Percentiles rank a stretch among this genome's conserved stretches.
phyloP scores from a whole-genome alignment of 805 yeast species.

The Yarrowia osloensis region DNA sequence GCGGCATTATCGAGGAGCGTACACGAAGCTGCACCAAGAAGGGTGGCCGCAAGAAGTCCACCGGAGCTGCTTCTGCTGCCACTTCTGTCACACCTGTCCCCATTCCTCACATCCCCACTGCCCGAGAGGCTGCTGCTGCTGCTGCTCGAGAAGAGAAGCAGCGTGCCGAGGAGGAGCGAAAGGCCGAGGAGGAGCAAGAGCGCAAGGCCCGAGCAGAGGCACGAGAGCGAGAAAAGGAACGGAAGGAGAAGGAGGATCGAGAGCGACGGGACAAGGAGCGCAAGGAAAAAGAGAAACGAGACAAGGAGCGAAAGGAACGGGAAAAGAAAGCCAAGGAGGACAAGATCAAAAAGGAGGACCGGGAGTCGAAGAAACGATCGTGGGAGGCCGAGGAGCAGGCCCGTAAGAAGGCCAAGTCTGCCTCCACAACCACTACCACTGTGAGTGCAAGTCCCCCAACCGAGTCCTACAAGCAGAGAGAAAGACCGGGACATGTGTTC shows the following conservation, averaged over 20 bases:
- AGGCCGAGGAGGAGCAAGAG: conserved; percentile 32
- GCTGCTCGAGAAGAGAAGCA: conserved; percentile 31
- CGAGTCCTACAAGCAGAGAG: background rate
- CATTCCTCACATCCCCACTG: conserved; percentile 17
- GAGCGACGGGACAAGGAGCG: conserved; percentile 15
- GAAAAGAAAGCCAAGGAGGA: conserved; percentile 16
- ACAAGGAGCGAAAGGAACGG: conserved; percentile 18
- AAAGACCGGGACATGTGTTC: background rate
- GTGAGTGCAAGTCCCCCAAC: background rate
- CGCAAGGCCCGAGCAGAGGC: conserved; percentile 29
- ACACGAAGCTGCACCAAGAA: conserved; percentile 33
- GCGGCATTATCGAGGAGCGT: conserved; percentile 39
- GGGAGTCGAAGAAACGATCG: conserved; percentile 1
- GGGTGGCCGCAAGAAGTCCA: conserved; percentile 28
- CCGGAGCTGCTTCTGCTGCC: background rate
- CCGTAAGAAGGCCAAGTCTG: background rate
- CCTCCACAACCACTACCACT: background rate
- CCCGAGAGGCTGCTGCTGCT: conserved; percentile 31
- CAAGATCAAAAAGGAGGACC: conserved; percentile 19
- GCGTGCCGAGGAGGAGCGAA: conserved; percentile 32
- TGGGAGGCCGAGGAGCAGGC: conserved; percentile 2
- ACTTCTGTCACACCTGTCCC: background rate
- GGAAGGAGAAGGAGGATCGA: conserved; percentile 31
- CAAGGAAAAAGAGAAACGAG: conserved; percentile 24
- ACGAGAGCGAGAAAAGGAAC: conserved; percentile 33